A percentile compares a stretch with the other conserved stretches of the same genome.
These are phyloP conservation scores for Cryptococcus deneoformans DNA, from an alignment of 1,284 basidiomycete genomes.

Conservation along the genomic window DNA sequence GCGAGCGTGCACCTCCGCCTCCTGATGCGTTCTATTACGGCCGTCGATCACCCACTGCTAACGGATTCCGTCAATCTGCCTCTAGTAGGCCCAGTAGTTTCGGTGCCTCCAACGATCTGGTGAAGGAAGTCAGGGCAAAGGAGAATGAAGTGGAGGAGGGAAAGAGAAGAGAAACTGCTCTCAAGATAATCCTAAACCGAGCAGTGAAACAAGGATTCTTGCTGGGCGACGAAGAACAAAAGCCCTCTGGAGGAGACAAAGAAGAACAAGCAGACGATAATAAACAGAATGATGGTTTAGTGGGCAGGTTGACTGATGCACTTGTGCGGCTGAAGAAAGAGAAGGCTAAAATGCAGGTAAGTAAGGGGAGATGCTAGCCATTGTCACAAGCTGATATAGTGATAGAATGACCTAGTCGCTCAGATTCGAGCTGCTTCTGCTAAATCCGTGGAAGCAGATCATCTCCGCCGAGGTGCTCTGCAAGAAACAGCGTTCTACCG, in stretches of 20 bases:
- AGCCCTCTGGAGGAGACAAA: constrained; percentile 18
- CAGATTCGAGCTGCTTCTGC: constrained; percentile 63
- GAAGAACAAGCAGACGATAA: constrained; percentile 6
- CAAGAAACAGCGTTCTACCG: constrained; percentile 98
- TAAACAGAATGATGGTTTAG: constrained; percentile 19
- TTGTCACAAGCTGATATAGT: neutral
- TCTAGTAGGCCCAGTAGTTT: constrained; percentile 41
- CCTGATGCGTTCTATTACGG: constrained; percentile 62
- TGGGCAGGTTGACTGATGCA: constrained; percentile 63
- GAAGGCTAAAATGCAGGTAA: constrained; percentile 80
- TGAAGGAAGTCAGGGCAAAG: constrained; percentile 72
- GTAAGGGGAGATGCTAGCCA: constrained; percentile 34
- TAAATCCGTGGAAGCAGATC: constrained; percentile 75
- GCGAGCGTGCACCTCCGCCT: constrained; percentile 35
- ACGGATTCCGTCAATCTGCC: constrained; percentile 49
- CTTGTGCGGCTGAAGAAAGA: constrained; percentile 85
- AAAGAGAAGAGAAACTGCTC: constrained; percentile 78
- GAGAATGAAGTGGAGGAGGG: constrained; percentile 75
- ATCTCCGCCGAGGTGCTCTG: constrained; percentile 70
- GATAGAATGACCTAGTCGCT: constrained; percentile 39
- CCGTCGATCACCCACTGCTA: constrained; percentile 57
- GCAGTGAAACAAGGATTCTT: constrained; percentile 81
- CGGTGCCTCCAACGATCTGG: constrained; percentile 66
- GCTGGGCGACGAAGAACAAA: constrained; percentile 55
- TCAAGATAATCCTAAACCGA: constrained; percentile 75